Evolutionary conservation across 345 rosid species (phyloP), one percentile per base, ranked within the genome.

Genomic region (Noccaea bulbosa): DNA sequence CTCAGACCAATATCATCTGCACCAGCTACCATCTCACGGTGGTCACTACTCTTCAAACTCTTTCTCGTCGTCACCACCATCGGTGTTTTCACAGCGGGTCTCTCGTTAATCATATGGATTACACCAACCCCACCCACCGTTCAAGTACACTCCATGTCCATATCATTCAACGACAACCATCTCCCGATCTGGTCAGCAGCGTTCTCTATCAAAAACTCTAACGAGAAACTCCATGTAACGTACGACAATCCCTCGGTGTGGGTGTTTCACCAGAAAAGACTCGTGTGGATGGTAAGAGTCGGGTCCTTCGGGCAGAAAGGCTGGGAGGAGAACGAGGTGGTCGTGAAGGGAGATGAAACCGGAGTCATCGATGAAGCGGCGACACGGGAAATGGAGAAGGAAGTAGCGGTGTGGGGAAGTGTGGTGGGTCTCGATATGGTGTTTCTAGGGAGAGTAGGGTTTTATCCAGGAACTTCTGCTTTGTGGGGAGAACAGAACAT

Each of bases 401-500:
- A 71, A 24, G 63, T 62, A 10, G 40, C 32, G 16, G 53, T 62
- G 14, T 53, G 16, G 35, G 63, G 76, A 53, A 43, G 40, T 22
- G 39, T 63, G 46, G 17, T 33, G 3, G 62, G 15, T 43, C 53
- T 62, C 34, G 46, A 44, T 34, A 52, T 71, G 24, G 62, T 52
- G 47, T 52, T 71, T 62, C 0, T 43, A 12, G 75, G 55, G 32
- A 71, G 55, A 8, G 62, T 72, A 22, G 69, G 76, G 49, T 63
- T 72, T 72, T 63, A 46, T 72, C 76, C 76, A 0, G 41, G 4
- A 15, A 2, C 76, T 45, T 71, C 75, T 33, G 2, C 16, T 46
- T 8, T 72, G 0, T 72, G 76, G 76, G 76, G 76, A 35, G 30
- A 55, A 4, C 64, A 72, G 38, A 45, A 64, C 50, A 72, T 72